Base-by-base conservation (phyloP, 2,329 filamentous ascomycete species). In the Emmonsiellopsis sp. region DNA sequence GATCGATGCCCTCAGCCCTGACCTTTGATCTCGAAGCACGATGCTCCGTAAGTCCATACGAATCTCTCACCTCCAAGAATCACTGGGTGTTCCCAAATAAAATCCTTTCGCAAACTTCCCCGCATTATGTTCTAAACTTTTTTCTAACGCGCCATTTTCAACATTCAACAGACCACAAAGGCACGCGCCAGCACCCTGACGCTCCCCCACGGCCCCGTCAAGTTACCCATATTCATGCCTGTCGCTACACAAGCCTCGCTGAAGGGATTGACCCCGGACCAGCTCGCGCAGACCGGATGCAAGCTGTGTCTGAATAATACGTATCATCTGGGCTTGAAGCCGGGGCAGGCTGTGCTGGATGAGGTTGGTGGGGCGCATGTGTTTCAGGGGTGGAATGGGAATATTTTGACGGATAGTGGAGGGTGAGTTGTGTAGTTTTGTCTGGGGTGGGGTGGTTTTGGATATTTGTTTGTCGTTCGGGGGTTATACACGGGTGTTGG, bases 241-340 rank as follows among this genome's bases (percentile, higher is more conserved):
- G 93, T 98, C 43, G 93, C 93, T 32, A 98, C 93, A 0, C 93
- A 98, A 72, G 93, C 89, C 1, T 95, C 92, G 0, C 78, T 98
- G 40, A 98, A 98, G 68, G 93, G 93, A 43, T 74, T 98, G 53
- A 97, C 93, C 0, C 90, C 92, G 1, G 85, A 92, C 60, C 93
- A 98, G 66, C 78, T 98, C 2, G 91, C 93, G 63, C 85, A 89
- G 52, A 94, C 91, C 0, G 84, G 88, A 43, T 98, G 94, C 65
- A 83, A 87, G 55, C 75, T 98, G 42, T 98, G 93, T 69, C 76
- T 98, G 59, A 98, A 98, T 74, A 98, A 98, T 72, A 98, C 93
- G 10, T 98, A 98, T 67, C 93, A 98, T 69, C 76, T 98, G 56
- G 93, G 93, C 8, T 76, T 98, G 53, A 97, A 95, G 72, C 93